Base-by-base conservation (phyloP, 108 stramenopile species). In the Aurantiochytrium sp. region DNA sequence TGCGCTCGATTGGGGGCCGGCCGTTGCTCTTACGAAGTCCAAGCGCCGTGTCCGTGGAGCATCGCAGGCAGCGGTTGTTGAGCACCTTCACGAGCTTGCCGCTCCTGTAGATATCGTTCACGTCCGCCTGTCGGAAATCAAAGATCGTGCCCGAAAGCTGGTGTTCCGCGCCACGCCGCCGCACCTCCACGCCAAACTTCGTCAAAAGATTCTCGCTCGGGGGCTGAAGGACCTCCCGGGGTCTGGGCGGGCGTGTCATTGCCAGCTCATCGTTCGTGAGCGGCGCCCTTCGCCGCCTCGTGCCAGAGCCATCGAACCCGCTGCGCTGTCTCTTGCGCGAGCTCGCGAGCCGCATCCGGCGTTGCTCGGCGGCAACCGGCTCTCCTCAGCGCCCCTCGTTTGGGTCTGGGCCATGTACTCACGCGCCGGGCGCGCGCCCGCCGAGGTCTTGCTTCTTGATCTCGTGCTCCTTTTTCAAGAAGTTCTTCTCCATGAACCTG, bases 1-100 rank as follows among this genome's bases (percentile, higher is more conserved):
- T 65, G 59, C 59, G 59, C 34, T 65, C 59, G 34, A 65, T 12
- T 17, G 4, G 34, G 10, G 34, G 27, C 19, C 59, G 15, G 8
- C 59, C 73, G 4, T 41, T 48, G 42, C 42, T 30, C 12, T 48
- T 41, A 22, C 73, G 21, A 6, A 81, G 45, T 6, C 73, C 73
- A 19, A 81, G 45, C n/a, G 45, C 73, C 39, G n/a, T 48, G n/a
- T 81, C 73, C 42, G 73, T 81, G 1, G 73, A 48, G 73, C 73
- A 81, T 6, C 73, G 39, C n/a, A 48, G 24, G 30, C 73, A 81
- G 6, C 73, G 39, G 1, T 48, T 48, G 73, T 48, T 81, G n/a
- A 81, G 45, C 19, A 24, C 19, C 24, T 81, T 41, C 3, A 24
- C 73, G 6, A 41, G 39, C 32, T 48, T 41, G n/a, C 45, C 73